Evolutionary conservation across 2,329 filamentous ascomycete species (phyloP).

Genomic region (Diaporthe destruens): DNA sequence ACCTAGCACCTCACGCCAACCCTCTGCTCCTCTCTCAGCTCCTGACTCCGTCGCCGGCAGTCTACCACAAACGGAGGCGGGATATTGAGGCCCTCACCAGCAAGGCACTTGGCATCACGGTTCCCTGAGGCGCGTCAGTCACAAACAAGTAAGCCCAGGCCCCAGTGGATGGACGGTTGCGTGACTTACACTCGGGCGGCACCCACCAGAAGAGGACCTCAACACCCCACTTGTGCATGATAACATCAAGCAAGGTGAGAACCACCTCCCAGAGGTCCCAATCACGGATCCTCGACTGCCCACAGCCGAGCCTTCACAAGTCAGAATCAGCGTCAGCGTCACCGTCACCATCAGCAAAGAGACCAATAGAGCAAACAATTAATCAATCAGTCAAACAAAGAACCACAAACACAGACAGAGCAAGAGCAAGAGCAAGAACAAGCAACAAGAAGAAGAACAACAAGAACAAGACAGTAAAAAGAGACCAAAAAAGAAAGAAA

Average conservation of each 20-base stretch:
- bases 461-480: too few relatives aligned
- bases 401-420: too few relatives aligned
- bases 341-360: too few relatives aligned
- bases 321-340: too few relatives aligned
- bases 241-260: not conserved
- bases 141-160: too few relatives aligned
- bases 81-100: not conserved
- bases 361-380: too few relatives aligned
- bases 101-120: not conserved
- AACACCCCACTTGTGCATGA: conserved; percentile 1
- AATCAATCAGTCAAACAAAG: too few relatives aligned
- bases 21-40: not conserved
- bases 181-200: not conserved
- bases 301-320: conserved; percentile 5
- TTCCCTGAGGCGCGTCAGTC: too few relatives aligned
- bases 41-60: not conserved
- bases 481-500: not conserved
- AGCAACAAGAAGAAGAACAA: too few relatives aligned
- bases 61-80: not conserved
- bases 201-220: conserved; percentile 36
- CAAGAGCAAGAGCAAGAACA: too few relatives aligned
- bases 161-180: too few relatives aligned
- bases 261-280: conserved; percentile 23
- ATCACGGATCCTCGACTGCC: conserved; percentile 5
- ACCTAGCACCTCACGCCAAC: too few relatives aligned